Conservation (phyloP, 495 filamentous ascomycete species). For the Bacidia gigantensis region DNA sequence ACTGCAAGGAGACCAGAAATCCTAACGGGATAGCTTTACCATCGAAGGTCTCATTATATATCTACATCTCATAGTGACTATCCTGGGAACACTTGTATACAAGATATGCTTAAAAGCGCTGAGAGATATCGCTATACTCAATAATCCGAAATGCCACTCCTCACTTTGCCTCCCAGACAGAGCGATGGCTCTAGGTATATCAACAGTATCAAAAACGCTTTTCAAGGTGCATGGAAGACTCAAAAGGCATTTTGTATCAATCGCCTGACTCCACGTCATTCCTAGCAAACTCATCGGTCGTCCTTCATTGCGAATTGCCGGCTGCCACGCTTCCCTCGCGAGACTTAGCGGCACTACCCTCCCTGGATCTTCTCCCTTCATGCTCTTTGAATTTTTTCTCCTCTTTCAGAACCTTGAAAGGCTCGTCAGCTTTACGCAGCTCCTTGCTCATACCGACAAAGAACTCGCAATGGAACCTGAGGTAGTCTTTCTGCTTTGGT, state of each 20-base stretch:
- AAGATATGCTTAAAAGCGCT: not conserved
- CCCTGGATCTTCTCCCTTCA: not conserved
- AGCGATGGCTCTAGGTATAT: not conserved
- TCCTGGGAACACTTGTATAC: not conserved
- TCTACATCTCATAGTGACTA: not conserved
- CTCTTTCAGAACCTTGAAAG: constrained; percentile 17
- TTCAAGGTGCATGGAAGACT: not conserved
- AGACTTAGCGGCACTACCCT: constrained; percentile 1
- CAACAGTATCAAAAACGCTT: not conserved
- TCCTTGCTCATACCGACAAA: constrained; percentile 37
- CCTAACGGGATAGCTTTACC: not conserved
- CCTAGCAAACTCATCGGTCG: not conserved
- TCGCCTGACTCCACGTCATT: not conserved
- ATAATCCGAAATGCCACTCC: not conserved
- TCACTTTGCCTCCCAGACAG: not conserved
- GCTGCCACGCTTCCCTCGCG: not conserved
- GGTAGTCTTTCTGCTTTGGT: constrained; percentile 25
- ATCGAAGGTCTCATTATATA: not conserved
- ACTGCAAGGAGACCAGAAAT: not conserved
- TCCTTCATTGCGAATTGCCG: not conserved
- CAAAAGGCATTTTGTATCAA: not conserved
- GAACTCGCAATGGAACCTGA: constrained; percentile 42
- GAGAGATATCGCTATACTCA: not conserved
- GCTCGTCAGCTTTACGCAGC: constrained; percentile 22
- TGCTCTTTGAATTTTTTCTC: not conserved